Base-by-base conservation (phyloP, 371 early-diverging fungal genomes). In the Mucor plumbeus region DNA sequence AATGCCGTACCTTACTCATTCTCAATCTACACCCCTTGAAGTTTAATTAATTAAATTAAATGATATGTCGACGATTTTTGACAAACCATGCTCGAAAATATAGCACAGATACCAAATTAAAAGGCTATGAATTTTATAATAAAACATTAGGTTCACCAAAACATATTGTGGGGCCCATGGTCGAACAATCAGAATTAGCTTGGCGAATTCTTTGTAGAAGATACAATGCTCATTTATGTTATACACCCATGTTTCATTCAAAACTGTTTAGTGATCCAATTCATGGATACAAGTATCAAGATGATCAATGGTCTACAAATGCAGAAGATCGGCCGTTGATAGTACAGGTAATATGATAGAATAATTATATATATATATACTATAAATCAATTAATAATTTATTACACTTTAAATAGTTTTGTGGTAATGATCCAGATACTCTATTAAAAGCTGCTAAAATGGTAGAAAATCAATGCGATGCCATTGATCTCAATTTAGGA, bases 201-300 rank as follows among this genome's bases (percentile, higher is more conserved):
- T 99, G 96, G 95, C 84, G 99, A 34, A 85, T 92, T 21, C 87
- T 99, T 14, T 88, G 93, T 15, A 76, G 93, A 39, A 80, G 90
- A 26, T 94, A 98, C 79, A 92, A 91, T 26, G 95, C 97, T 0
- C 85, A 98, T 15, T 78, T 99, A 5, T 95, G 96, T 76, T 99
- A 94, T 75, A 98, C 99, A 11, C 99, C 99, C 64, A 99, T 99
- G 99, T 91, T 99, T 68, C 94, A 99, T 69, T 94, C 95, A 21
- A 86, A 83, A 48, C 69, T 91, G 56, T 97, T 96, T 74, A 68
- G 76, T 36, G 88, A 89, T 26, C 80, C 79, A 26, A 73, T 67
- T 44, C 86, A 82, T 57, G 76, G 76, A 1, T 71, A 73, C 53
- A 77, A 73, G 21, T 94, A 92, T 64, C 75, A 85, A 54, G 63